These are phyloP conservation scores for Metarhizium sp. DNA, from an alignment of 2,329 filamentous ascomycete species.

Conservation along the genomic window DNA sequence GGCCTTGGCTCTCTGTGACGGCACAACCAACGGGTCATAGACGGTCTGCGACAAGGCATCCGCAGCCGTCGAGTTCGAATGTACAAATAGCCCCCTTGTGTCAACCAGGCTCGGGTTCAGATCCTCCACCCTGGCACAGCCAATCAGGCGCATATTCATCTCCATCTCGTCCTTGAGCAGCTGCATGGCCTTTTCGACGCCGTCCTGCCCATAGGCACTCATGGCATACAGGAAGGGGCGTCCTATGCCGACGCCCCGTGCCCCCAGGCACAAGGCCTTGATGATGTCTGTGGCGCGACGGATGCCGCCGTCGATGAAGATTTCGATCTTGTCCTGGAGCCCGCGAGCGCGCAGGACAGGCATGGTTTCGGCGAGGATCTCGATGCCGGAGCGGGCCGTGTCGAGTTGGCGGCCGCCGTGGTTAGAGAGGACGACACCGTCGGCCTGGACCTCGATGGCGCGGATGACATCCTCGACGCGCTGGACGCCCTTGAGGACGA, in stretches of 20 bases:
- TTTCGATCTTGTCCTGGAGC: constrained; percentile 68
- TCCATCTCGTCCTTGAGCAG: constrained; percentile 93
- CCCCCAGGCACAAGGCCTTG: constrained; percentile 88
- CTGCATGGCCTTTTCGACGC: constrained; percentile 88
- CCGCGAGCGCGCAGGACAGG: constrained; percentile 68
- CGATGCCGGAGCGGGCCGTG: constrained; percentile 78
- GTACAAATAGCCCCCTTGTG: constrained; percentile 53
- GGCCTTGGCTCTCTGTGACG: constrained; percentile 40
- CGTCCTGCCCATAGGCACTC: constrained; percentile 78
- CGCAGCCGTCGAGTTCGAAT: constrained; percentile 37
- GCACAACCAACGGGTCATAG: constrained; percentile 45
- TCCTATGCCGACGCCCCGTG: constrained; percentile 86
- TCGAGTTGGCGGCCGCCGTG: constrained; percentile 94
- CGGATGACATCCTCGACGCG: constrained; percentile 88
- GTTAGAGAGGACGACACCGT: constrained; percentile 90
- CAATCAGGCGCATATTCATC: constrained; percentile 97
- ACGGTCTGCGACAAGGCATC: constrained; percentile 39
- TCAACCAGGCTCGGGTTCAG: constrained; percentile 77
- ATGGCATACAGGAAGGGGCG: constrained; percentile 94
- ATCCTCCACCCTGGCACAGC: constrained; percentile 64
- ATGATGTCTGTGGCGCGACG: constrained; percentile 88
- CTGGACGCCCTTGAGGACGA: constrained; percentile 94
- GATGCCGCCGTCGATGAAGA: constrained; percentile 87
- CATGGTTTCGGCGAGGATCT: constrained; percentile 90
- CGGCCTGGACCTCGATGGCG: constrained; percentile 72